phyloP scores from a whole-genome alignment of 106 monocot species.

The Gastrodia elata region DNA sequence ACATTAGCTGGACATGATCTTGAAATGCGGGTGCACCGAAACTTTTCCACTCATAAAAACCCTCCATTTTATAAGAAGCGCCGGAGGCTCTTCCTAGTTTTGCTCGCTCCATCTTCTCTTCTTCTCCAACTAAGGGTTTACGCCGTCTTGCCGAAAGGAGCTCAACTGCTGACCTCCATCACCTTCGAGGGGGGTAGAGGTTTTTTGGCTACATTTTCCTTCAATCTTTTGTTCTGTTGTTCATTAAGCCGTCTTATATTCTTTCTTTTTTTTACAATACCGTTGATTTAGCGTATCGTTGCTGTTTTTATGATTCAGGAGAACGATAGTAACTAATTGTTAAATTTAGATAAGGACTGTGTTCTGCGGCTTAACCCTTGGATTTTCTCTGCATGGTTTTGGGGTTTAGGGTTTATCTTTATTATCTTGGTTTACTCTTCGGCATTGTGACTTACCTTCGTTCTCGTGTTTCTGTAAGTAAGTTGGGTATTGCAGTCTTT shows the following conservation, averaged over 20 bases:
- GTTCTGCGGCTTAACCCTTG: background rate
- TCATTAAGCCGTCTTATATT: background rate
- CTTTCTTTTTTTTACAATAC: background rate
- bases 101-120: background rate
- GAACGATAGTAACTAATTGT: background rate
- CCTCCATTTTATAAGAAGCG: background rate
- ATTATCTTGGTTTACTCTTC: background rate
- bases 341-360: background rate
- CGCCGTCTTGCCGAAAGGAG: background rate
- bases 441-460: background rate
- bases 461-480: background rate
- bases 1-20: background rate
- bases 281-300: background rate
- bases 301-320: background rate
- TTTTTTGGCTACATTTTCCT: background rate
- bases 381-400: background rate
- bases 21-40: background rate
- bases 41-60: conserved; percentile 5
- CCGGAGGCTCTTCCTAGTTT: background rate
- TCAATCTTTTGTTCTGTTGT: background rate
- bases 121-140: background rate
- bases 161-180: background rate
- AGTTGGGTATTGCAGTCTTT: background rate
- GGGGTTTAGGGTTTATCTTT: conserved; percentile 8
- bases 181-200: background rate